A percentile compares a stretch with the other conserved stretches of the same genome.
Evolutionary conservation across 2,329 filamentous ascomycete species (phyloP).

Genomic region (Dendryphion nanum): DNA sequence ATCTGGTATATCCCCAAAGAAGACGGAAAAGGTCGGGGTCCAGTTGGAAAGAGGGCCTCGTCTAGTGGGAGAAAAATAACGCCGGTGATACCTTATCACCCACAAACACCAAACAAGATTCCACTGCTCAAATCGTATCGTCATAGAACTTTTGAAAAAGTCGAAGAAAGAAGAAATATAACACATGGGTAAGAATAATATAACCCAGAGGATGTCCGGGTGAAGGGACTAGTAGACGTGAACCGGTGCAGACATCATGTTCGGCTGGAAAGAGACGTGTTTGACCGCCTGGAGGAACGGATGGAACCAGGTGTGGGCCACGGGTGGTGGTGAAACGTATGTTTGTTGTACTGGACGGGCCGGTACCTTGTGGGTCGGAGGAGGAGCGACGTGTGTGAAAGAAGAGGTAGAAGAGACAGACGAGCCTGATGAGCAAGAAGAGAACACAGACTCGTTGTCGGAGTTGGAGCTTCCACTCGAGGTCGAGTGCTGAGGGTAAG

Average conservation of each 20-base stretch:
- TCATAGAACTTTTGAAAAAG: slow-evolving; percentile 35
- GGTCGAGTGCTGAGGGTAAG: slow-evolving; percentile 28
- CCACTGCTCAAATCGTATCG: slow-evolving; percentile 31
- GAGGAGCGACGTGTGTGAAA: slow-evolving; percentile 28
- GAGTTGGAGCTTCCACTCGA: slow-evolving; percentile 40
- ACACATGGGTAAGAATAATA: slow-evolving; percentile 36
- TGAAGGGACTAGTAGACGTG: slow-evolving; percentile 33
- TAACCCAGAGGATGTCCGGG: slow-evolving; percentile 20
- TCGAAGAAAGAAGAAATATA: slow-evolving; percentile 17
- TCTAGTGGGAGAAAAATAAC: too few relatives aligned
- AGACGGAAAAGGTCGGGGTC: too few relatives aligned
- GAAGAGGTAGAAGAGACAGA: slow-evolving; percentile 37
- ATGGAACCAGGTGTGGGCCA: slow-evolving; percentile 39
- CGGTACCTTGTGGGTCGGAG: slow-evolving; percentile 26
- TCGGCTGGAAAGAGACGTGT: slow-evolving; percentile 41
- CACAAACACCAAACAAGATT: slow-evolving; percentile 28
- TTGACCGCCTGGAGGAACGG: slow-evolving; percentile 42
- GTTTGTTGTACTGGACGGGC: slow-evolving; percentile 27
- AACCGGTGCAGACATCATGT: slow-evolving; percentile 36
- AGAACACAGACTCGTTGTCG: slow-evolving; percentile 42
- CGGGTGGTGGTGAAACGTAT: slow-evolving; percentile 38
- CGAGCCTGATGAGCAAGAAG: slow-evolving; percentile 36
- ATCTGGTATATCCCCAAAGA: slow-evolving; percentile 2
- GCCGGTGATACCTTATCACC: slow-evolving; percentile 15
- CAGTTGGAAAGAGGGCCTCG: too few relatives aligned